Evolutionary conservation across 2,329 filamentous ascomycete genomes (phyloP), one percentile per base, ranked within the genome.

Genomic region (Beauveria bassiana): DNA sequence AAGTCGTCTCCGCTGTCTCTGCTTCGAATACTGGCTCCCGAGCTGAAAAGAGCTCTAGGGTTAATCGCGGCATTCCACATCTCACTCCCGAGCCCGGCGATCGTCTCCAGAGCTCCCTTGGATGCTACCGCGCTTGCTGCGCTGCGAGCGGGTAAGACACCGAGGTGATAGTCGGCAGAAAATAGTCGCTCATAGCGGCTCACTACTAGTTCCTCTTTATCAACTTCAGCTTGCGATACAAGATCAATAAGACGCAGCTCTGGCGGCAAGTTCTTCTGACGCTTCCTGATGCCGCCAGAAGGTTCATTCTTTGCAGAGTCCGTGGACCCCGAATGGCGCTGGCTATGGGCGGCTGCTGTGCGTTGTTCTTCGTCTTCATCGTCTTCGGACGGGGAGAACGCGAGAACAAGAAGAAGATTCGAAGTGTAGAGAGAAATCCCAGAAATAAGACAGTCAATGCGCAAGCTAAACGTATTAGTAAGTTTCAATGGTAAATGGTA

Each of bases 371-470:
- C 72, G 1, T 75, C 73, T 4, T 74, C 72, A 2, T 81, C 75
- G 10, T 87, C 82, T 16, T 86, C 83, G n/a, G 87, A 85, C 64
- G 87, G 87, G 69, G 92, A 87, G 76, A 96, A 97, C 71, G 93
- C 93, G 77, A 99, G 88, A 69, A 98, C 89, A 69, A 96, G 84
- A 74, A 99, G 82, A 67, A 96, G 81, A 71, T 86, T 95, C 72
- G 91, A 91, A 72, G 92, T 96, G 86, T 97, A 98, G 75, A 99
- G 82, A 66, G 93, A 96, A 75, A 99, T 89, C 70, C 95, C 95
- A 72, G 95, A 96, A 79, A 99, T 91, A 73, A 96, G 92, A 80
- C 95, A 98, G 78, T 99, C 95, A 76, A 95, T 96, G 70, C 92
- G 90, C 75, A 98, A 84, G 75, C 89, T 93, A 66, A 20, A 28